phyloP scores from a whole-genome alignment of 73 alveolate species.

The Paramecium sexaurelia region DNA sequence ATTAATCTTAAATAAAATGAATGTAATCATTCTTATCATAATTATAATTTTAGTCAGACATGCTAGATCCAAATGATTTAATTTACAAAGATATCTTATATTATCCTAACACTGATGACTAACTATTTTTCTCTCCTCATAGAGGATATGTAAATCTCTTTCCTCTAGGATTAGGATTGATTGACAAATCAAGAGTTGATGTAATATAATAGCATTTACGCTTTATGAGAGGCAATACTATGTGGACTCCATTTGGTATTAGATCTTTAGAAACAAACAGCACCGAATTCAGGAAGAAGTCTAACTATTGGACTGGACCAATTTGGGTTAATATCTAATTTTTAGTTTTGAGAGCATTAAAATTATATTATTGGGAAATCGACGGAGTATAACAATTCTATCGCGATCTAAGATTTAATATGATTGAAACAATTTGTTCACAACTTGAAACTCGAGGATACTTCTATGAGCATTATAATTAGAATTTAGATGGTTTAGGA shows the following conservation, averaged over 20 bases:
- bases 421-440: slow-evolving; percentile 80
- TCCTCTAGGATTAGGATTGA: slow-evolving; percentile 90
- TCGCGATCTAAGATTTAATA: slow-evolving; percentile 77
- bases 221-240: slow-evolving; percentile 60
- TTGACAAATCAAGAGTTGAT: slow-evolving; percentile 68
- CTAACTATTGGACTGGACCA: slow-evolving; percentile 98
- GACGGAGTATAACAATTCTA: slow-evolving; percentile 65
- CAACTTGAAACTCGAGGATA: slow-evolving; percentile 80
- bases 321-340: slow-evolving; percentile 93
- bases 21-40: neutral
- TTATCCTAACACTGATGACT: neutral
- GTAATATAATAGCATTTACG: slow-evolving; percentile 60
- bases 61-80: slow-evolving; percentile 25
- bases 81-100: slow-evolving; percentile 27
- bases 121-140: slow-evolving; percentile 88
- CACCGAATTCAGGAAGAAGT: slow-evolving; percentile 82
- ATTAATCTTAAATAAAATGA: neutral
- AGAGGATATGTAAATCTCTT: slow-evolving; percentile 93
- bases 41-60: neutral
- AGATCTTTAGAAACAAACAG: slow-evolving; percentile 88
- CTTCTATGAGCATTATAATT: slow-evolving; percentile 86
- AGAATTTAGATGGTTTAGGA: slow-evolving; percentile 84
- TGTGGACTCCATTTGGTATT: slow-evolving; percentile 89
- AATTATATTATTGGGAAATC: slow-evolving; percentile 76
- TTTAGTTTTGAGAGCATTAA: slow-evolving; percentile 87